phyloP scores from a whole-genome alignment of 441 rosid species.

The Biscutella auriculata region DNA sequence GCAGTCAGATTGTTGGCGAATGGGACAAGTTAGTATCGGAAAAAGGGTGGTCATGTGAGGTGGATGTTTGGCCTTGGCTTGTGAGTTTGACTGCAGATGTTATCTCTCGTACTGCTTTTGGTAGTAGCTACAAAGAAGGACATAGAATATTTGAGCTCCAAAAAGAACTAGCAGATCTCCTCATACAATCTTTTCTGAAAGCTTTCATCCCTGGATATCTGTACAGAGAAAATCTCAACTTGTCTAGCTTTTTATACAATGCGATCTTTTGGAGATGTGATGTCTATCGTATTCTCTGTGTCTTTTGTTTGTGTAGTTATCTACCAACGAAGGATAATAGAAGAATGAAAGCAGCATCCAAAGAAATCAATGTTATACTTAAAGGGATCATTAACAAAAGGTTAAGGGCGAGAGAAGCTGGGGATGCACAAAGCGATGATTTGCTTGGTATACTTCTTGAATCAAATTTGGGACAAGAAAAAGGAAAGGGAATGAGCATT shows the following conservation, averaged over 20 bases:
- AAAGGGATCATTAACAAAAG: slow-evolving; percentile 23
- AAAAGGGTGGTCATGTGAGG: slow-evolving; percentile 22
- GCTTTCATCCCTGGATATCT: slow-evolving; percentile 33
- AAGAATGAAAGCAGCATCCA: slow-evolving; percentile 10
- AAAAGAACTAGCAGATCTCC: slow-evolving; percentile 18
- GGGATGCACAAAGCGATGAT: slow-evolving; percentile 20
- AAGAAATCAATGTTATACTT: slow-evolving; percentile 13
- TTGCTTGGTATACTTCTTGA: slow-evolving; percentile 25
- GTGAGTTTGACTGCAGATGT: slow-evolving; percentile 31
- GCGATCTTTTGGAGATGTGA: neutral
- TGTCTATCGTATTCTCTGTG: neutral
- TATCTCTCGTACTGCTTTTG: slow-evolving; percentile 44
- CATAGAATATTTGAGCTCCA: slow-evolving; percentile 33
- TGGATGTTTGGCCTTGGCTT: slow-evolving; percentile 41
- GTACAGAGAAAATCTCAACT: slow-evolving; percentile 8
- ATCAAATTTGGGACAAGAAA: slow-evolving; percentile 18
- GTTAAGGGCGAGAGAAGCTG: slow-evolving; percentile 19
- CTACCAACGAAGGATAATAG: slow-evolving; percentile 21
- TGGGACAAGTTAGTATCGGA: slow-evolving; percentile 23
- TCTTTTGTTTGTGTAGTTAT: neutral
- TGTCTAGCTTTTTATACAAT: neutral
- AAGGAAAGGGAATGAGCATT: slow-evolving; percentile 27
- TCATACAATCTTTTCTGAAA: neutral
- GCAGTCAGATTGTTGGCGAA: slow-evolving; percentile 20
- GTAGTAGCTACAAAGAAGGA: slow-evolving; percentile 42